These are phyloP conservation scores for Ochetophila trinervis DNA, from an alignment of 306 rosid species.

Conservation along the genomic window DNA sequence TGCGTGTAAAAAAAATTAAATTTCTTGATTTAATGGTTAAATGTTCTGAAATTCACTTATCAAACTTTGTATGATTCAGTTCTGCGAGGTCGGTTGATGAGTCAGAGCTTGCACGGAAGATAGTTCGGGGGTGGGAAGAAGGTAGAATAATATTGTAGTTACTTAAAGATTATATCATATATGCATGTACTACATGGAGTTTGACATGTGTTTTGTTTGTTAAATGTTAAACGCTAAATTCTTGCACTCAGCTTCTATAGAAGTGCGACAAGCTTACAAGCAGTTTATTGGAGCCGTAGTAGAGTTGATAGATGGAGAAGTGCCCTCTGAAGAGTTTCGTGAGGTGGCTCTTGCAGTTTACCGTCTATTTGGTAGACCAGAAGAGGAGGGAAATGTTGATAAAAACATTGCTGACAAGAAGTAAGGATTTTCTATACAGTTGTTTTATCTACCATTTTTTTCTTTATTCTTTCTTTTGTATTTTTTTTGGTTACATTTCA, in stretches of 20 bases:
- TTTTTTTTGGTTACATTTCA: too few relatives aligned
- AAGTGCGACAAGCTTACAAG: slow-evolving; percentile 51
- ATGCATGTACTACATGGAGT: not conserved
- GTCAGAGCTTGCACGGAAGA: slow-evolving; percentile 50
- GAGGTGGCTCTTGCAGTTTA: slow-evolving; percentile 55
- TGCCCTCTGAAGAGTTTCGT: slow-evolving; percentile 78
- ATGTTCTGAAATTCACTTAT: not conserved
- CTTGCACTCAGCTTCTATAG: slow-evolving; percentile 42
- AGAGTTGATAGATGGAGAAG: slow-evolving; percentile 78
- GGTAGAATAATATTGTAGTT: slow-evolving; percentile 24
- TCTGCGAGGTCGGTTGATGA: slow-evolving; percentile 36
- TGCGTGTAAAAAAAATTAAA: not conserved
- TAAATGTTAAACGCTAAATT: slow-evolving; percentile 1
- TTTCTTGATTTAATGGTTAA: not conserved
- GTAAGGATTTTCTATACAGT: slow-evolving; percentile 36
- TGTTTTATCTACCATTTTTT: not conserved
- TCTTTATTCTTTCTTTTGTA: too few relatives aligned
- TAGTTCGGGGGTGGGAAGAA: slow-evolving; percentile 50
- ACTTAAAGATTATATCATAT: slow-evolving; percentile 1
- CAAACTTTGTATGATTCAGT: slow-evolving; percentile 17
- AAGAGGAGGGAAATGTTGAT: slow-evolving; percentile 31
- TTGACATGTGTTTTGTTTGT: not conserved
- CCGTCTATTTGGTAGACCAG: slow-evolving; percentile 30
- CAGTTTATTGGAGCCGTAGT: slow-evolving; percentile 76
- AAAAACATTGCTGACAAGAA: slow-evolving; percentile 33